Base-by-base conservation (phyloP, 768 basidiomycete species). In the Boletus reticuloceps region DNA sequence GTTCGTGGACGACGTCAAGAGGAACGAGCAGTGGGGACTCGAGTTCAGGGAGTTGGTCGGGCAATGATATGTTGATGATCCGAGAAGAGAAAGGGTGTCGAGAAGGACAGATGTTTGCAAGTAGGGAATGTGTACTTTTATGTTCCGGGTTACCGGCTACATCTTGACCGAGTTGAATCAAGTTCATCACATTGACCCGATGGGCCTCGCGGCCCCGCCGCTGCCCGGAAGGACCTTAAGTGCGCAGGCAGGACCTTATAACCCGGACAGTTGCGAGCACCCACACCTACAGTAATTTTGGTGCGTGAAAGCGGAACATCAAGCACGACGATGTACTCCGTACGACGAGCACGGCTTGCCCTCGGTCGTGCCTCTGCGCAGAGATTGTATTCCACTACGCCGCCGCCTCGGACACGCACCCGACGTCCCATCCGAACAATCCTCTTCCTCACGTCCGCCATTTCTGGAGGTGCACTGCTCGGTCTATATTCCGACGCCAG, bases 1-100 rank as follows among this genome's bases (percentile, higher is more conserved):
- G 5, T 86, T 94, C 59, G 88, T 94, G 38, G 87, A 88, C 20
- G 84, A 84, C 34, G 72, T 89, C 52, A 85, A 79, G 74, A 85
- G 80, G 77, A 83, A 77, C 48, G 68, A 79, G 6, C 78, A 79
- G 31, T 91, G 87, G 86, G 85, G 83, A 0, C 55, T 58, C 1
- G 91, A 94, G 67, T 85, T 92, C 65, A 61, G 64, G 45, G 69
- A 70, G 29, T 37, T 70, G 54, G 47, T 70, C 14, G 69, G 70
- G 20, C 51, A 70, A 43, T 72, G 48, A 62, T 44, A 12, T 36
- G 58, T 39, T 71, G 48, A 60, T 47, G 20, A 48, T 41, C 32
- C 20, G 25, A 11, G 34, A 45, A 11, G n/a, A 20, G 14, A 17
- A 41, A 19, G 41, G 19, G 5, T 25, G 25, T n/a, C n/a, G n/a